Conservation (phyloP, 495 filamentous ascomycete species). For the Aspergillus leporis region DNA sequence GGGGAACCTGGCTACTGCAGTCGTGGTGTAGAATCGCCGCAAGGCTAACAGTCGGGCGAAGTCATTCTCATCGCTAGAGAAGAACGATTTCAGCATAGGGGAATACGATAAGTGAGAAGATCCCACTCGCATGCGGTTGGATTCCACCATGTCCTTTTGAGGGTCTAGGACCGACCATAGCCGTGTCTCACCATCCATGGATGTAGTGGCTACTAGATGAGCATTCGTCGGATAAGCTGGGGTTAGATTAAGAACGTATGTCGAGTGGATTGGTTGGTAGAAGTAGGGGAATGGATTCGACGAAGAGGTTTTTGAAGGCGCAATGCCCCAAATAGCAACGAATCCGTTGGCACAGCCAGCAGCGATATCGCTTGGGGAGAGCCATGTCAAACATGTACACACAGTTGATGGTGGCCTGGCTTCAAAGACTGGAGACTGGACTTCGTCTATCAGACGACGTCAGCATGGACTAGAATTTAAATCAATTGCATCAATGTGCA, state of each 20-base stretch:
- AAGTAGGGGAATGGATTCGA: constrained; percentile 49
- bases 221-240: constrained; percentile 63
- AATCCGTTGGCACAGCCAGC: constrained; percentile 63
- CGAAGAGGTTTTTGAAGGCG: constrained; percentile 21
- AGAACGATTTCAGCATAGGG: constrained; percentile 53
- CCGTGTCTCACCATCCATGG: constrained; percentile 60
- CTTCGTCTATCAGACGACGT: constrained; percentile 36
- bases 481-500: background rate
- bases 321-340: constrained; percentile 59
- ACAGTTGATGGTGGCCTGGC: constrained; percentile 49
- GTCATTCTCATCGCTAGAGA: constrained; percentile 60
- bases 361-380: constrained; percentile 60
- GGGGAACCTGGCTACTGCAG: constrained; percentile 34
- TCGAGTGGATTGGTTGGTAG: constrained; percentile 57
- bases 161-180: constrained; percentile 57
- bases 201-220: constrained; percentile 51
- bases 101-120: constrained; percentile 53
- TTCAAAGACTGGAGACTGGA: constrained; percentile 55
- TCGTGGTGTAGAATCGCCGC: constrained; percentile 57
- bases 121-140: constrained; percentile 54
- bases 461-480: background rate
- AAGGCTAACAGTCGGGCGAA: constrained; percentile 52
- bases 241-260: constrained; percentile 57
- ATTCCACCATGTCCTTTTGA: constrained; percentile 46
- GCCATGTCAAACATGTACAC: constrained; percentile 62